Base-by-base conservation (phyloP, 495 filamentous ascomycete genomes). In the Aspergillus taichungensis region DNA sequence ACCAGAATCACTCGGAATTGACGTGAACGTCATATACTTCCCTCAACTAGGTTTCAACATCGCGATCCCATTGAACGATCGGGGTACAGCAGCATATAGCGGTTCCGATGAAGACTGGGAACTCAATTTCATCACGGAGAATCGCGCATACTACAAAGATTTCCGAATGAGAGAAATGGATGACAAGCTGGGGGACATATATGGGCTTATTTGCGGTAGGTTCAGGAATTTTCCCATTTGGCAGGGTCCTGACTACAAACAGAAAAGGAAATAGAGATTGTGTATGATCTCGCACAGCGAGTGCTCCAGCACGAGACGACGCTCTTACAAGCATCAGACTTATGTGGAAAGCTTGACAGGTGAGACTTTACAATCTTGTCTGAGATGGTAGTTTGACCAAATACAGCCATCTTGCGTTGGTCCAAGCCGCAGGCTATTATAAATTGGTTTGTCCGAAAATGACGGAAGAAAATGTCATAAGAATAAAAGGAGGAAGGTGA, bases 41-140 rank as follows among this genome's bases (percentile, higher is more conserved):
- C 89, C 88, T 8, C 87, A 94, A 56, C 75, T 95, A 10, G 94
- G 92, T 3, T 98, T 94, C 62, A 76, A 96, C 12, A 85, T 88
- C 18, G 81, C 83, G 0, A 80, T 95, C 14, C 74, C 76, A 1
- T 61, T 84, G 8, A 78, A 89, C 53, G 66, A 72, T 12, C 59
- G 71, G 6, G 82, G 83, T 0, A 65, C 73, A 42, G 77, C 80
- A 0, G 68, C 79, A 0, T 97, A 84, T 54, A 71, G 78, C 43
- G 87, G 88, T 5, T 67, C 75, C 33, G 66, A 73, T 0, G 53
- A 68, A 7, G 64, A 71, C 0, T 98, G 94, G 92, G 78, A 87
- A 42, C 70, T 77, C 37, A 84, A 85, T 53, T 95, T 97, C 54
- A 70, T 74, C 30, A 85, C 83, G 2, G 80, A 83, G 24, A 78